Conservation (phyloP, 129 eudicot genomes). For the Oenanthe sinensis region DNA sequence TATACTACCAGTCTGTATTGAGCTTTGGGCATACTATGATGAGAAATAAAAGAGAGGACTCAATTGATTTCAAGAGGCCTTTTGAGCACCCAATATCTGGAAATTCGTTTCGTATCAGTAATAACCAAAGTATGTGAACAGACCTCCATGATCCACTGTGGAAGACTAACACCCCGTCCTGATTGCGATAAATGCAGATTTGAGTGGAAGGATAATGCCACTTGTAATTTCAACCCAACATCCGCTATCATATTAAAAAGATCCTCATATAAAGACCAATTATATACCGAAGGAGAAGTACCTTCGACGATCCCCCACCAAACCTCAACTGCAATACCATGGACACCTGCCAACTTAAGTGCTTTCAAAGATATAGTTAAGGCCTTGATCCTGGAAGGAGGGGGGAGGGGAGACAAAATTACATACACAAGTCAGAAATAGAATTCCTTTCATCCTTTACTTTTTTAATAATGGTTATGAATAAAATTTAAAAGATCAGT, state of each 20-base stretch:
- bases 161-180: constrained; percentile 50
- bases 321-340: constrained; percentile 66
- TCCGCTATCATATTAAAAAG: constrained; percentile 44
- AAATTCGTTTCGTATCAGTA: neutral
- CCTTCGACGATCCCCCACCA: constrained; percentile 77
- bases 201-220: constrained; percentile 64
- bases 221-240: constrained; percentile 52
- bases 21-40: neutral
- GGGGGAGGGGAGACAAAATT: neutral
- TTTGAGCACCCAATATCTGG: neutral
- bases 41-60: neutral
- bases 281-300: constrained; percentile 41
- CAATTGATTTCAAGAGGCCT: neutral
- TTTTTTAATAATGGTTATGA: neutral
- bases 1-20: neutral
- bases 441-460: neutral
- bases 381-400: constrained; percentile 56
- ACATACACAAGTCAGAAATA: neutral
- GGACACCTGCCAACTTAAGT: constrained; percentile 69
- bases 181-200: constrained; percentile 42
- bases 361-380: constrained; percentile 57
- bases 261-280: constrained; percentile 59
- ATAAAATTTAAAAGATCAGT: constrained; percentile 12
- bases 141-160: constrained; percentile 51
- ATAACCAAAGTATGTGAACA: constrained; percentile 2